Evolutionary conservation across 2,329 filamentous ascomycete species (phyloP), one percentile per base, ranked within the genome.

Genomic region (Aspergillus proliferans): DNA sequence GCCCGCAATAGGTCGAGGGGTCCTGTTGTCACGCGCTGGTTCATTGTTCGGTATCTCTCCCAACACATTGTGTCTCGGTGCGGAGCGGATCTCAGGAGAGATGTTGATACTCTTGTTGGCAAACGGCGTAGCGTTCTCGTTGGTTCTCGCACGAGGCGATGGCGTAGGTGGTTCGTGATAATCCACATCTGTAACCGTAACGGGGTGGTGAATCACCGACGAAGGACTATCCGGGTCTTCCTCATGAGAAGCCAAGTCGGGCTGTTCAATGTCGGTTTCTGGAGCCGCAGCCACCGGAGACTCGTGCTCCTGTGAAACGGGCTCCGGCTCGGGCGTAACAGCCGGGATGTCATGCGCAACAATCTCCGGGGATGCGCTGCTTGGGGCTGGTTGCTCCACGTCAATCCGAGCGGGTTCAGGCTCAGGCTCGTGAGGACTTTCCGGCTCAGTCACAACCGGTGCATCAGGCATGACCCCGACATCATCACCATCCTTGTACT

Each of bases 1-100:
- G 30, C 46, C 40, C 39, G 57, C 50, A n/a, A 49, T 49, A 38
- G 47, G 51, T 39, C 56, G 52, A 19, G 53, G 47, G 34, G 59
- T 55, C 46, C 58, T 61, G 39, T 58, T 58, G 47, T 57, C 57
- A 28, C 61, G 59, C 2, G 52, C 54, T 3, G 69, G 62, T 50
- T 71, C 69, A 48, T 72, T 71, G 9, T 65, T 51, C 1, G 67
- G 61, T n/a, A 71, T 58, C 49, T 71, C 69, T 54, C 69, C 69
- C 39, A 71, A 55, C 4, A 63, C 69, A 46, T 58, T 63, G 9
- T 59, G 50, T 45, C 62, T 67, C 12, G 52, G 48, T 5, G 50
- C 51, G 46, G 55, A 60, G 18, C 55, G 55, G 19, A 60, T 58
- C 1, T 55, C 52, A 14, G 54, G 52, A 34, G 57, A 47, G 10